These are phyloP conservation scores for Arachnomyces sp. DNA, from an alignment of 2,329 filamentous ascomycete genomes.

Conservation along the genomic window DNA sequence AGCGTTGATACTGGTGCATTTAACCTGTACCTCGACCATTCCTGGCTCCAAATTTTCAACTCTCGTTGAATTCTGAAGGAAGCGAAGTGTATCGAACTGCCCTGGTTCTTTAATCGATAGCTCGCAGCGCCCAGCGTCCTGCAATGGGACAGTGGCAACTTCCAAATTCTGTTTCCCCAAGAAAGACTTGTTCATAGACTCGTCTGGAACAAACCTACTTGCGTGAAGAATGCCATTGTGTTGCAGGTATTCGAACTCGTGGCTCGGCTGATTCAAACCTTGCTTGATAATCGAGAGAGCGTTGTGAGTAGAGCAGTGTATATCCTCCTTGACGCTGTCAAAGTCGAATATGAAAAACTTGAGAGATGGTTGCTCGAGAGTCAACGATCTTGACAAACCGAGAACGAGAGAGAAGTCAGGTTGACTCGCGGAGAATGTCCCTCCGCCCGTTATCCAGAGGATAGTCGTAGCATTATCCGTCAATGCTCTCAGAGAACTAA, in stretches of 20 bases:
- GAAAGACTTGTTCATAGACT: neutral
- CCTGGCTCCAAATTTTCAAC: constrained; percentile 12
- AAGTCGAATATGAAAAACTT: constrained; percentile 14
- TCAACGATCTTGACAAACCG: constrained; percentile 14
- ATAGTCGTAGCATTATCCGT: constrained; percentile 10
- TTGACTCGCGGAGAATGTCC: constrained; percentile 7
- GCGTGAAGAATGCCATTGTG: neutral
- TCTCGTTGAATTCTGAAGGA: constrained; percentile 1
- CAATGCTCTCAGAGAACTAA: constrained; percentile 7
- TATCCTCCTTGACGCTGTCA: constrained; percentile 8
- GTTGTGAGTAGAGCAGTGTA: neutral
- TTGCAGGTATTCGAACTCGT: neutral
- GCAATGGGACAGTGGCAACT: neutral
- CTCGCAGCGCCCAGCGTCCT: neutral
- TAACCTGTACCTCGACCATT: constrained; percentile 5
- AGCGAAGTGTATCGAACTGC: neutral
- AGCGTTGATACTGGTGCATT: constrained; percentile 7
- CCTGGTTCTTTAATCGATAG: neutral
- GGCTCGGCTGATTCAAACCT: neutral
- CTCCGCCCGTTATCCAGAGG: constrained; percentile 15
- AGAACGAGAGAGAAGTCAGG: constrained; percentile 13
- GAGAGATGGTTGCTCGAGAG: constrained; percentile 17
- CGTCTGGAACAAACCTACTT: constrained; percentile 1
- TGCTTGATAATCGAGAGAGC: neutral
- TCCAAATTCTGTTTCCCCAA: neutral